Conservation (phyloP, 345 rosid genomes). For the Gossypium herbaceum region DNA sequence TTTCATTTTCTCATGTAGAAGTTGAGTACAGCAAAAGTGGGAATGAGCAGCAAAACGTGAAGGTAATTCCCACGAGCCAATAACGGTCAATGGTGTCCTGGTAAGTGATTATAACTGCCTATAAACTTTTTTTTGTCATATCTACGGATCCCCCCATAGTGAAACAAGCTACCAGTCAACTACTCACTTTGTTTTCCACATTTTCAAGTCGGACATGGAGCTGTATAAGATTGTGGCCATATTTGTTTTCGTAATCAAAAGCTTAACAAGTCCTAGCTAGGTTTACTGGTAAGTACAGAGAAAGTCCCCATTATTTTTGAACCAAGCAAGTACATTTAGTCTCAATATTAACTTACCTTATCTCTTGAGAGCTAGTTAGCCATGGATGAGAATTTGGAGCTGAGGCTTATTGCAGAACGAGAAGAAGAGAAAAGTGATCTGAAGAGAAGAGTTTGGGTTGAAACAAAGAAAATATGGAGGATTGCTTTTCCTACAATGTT, state of each 20-base stretch:
- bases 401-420: slow-evolving; percentile 23
- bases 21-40: too few relatives aligned
- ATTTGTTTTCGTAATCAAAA: not conserved
- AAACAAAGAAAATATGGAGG: slow-evolving; percentile 38
- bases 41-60: too few relatives aligned
- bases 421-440: slow-evolving; percentile 14
- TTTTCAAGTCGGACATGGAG: not conserved
- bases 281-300: not conserved
- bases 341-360: not conserved
- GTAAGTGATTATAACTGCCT: too few relatives aligned
- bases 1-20: too few relatives aligned
- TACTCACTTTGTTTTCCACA: not conserved
- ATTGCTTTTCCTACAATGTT: slow-evolving; percentile 36
- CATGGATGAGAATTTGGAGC: slow-evolving; percentile 19
- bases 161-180: not conserved
- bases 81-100: too few relatives aligned
- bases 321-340: not conserved
- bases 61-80: too few relatives aligned
- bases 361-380: not conserved
- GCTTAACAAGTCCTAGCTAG: not conserved
- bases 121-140: too few relatives aligned
- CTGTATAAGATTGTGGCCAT: not conserved
- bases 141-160: not conserved
- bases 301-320: not conserved
- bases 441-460: slow-evolving; percentile 28